These are phyloP conservation scores for Telopea speciosissima DNA, from an alignment of 177 flowering plant genomes.

Conservation along the genomic window DNA sequence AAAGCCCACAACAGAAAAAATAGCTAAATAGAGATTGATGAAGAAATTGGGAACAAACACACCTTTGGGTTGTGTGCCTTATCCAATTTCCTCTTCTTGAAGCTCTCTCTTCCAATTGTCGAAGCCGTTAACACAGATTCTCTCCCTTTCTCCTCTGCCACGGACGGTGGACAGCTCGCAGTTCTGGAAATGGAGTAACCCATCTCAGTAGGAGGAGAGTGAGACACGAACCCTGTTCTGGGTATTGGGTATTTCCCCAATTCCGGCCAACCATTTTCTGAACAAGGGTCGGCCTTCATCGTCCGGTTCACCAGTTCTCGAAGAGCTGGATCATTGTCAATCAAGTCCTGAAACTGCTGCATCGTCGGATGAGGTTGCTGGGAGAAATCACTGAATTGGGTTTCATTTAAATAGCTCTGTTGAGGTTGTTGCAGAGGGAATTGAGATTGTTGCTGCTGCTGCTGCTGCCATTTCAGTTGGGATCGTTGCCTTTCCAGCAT, in stretches of 20 bases:
- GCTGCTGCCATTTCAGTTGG: conserved; percentile 54
- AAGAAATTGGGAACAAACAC: background rate
- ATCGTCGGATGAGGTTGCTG: background rate
- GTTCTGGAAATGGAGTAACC: conserved; percentile 36
- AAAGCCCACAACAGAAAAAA: background rate
- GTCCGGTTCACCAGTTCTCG: conserved; percentile 21
- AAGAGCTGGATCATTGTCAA: conserved; percentile 16
- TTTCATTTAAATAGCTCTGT: conserved; percentile 17
- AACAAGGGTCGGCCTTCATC: conserved; percentile 43
- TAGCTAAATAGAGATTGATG: background rate
- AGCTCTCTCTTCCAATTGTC: conserved; percentile 35
- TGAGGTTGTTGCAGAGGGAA: conserved; percentile 16
- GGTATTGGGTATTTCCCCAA: conserved; percentile 19
- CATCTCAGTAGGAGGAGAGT: conserved; percentile 1
- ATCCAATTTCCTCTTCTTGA: conserved; percentile 71
- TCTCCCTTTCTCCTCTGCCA: conserved; percentile 12
- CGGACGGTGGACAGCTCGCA: conserved; percentile 39
- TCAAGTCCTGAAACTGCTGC: background rate
- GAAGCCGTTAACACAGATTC: conserved; percentile 20
- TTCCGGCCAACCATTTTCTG: conserved; percentile 43
- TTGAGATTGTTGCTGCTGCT: conserved; percentile 19
- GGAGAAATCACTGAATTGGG: conserved; percentile 24
- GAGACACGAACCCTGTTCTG: conserved; percentile 11
- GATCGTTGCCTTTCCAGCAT: conserved; percentile 60
- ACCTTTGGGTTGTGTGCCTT: conserved; percentile 47